A percentile compares a stretch with the other conserved stretches of the same genome.
Evolutionary conservation across 805 yeast genomes (phyloP).

Genomic region (Myxozyma mucilagina): DNA sequence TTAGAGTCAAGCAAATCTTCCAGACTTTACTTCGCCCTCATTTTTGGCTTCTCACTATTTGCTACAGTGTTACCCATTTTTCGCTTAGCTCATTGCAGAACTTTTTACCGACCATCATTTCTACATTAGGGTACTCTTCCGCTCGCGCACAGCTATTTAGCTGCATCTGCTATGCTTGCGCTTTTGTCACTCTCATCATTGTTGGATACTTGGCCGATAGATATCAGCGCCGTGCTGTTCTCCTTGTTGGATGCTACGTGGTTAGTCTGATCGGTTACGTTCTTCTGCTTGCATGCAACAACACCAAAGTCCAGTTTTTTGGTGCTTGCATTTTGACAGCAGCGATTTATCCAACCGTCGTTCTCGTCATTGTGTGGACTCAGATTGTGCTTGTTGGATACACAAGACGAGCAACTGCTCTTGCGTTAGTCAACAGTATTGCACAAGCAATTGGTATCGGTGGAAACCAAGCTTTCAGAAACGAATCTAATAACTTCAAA

Average conservation of each 20-base stretch:
- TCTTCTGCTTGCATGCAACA: slow-evolving; percentile 51
- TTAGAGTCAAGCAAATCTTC: not conserved
- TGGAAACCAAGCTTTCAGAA: slow-evolving; percentile 50
- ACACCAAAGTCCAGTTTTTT: slow-evolving; percentile 48
- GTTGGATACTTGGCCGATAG: slow-evolving; percentile 64
- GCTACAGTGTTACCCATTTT: slow-evolving; percentile 4
- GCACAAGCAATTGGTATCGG: slow-evolving; percentile 57
- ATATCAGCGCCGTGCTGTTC: slow-evolving; percentile 41
- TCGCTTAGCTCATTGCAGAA: not conserved
- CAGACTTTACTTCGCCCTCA: not conserved
- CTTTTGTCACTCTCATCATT: slow-evolving; percentile 64
- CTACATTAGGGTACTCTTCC: slow-evolving; percentile 62
- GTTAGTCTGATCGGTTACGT: slow-evolving; percentile 56
- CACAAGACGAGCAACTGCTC: slow-evolving; percentile 63
- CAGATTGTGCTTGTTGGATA: slow-evolving; percentile 54
- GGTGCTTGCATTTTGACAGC: slow-evolving; percentile 58
- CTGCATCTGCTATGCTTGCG: slow-evolving; percentile 78
- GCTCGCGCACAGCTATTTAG: slow-evolving; percentile 75
- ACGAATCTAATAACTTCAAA: slow-evolving; percentile 44
- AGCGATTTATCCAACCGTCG: slow-evolving; percentile 8
- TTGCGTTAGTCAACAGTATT: slow-evolving; percentile 63
- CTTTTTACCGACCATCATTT: slow-evolving; percentile 66
- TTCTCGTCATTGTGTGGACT: not conserved
- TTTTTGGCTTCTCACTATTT: slow-evolving; percentile 1
- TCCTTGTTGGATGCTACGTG: slow-evolving; percentile 33